Evolutionary conservation across 2,329 filamentous ascomycete species (phyloP).

Genomic region (Neofusicoccum sp.): DNA sequence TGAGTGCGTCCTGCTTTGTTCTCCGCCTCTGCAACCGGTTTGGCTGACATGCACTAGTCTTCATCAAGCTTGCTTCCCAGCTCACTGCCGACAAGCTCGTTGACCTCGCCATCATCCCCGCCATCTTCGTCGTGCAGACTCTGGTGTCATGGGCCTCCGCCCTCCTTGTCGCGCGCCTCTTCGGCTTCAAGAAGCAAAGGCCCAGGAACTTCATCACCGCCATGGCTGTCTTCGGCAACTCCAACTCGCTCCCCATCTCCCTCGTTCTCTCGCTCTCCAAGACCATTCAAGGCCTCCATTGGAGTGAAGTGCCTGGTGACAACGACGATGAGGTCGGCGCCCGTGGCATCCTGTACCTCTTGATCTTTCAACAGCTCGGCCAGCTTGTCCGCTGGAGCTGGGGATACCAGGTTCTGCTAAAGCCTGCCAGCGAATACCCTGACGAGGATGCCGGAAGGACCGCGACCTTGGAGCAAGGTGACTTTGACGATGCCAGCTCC

Average conservation of each 20-base stretch:
- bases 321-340: slow-evolving; percentile 94
- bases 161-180: slow-evolving; percentile 66
- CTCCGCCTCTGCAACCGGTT: not conserved
- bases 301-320: slow-evolving; percentile 86
- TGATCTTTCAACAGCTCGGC: slow-evolving; percentile 97
- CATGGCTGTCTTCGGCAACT: slow-evolving; percentile 98
- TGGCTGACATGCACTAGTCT: slow-evolving; percentile 58
- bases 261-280: slow-evolving; percentile 91
- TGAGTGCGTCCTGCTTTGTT: slow-evolving; percentile 62
- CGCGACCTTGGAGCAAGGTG: slow-evolving; percentile 46
- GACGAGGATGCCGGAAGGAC: slow-evolving; percentile 55
- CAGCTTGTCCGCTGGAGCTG: slow-evolving; percentile 96
- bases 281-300: slow-evolving; percentile 87
- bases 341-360: slow-evolving; percentile 87
- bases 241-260: slow-evolving; percentile 95
- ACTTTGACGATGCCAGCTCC: slow-evolving; percentile 53
- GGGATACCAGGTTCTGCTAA: slow-evolving; percentile 94
- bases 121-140: slow-evolving; percentile 89
- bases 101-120: slow-evolving; percentile 90
- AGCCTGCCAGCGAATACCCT: slow-evolving; percentile 71
- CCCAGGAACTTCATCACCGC: slow-evolving; percentile 93
- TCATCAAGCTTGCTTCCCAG: slow-evolving; percentile 94
- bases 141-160: slow-evolving; percentile 80
- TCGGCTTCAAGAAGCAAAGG: slow-evolving; percentile 72
- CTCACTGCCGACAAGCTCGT: slow-evolving; percentile 85